Base-by-base conservation (phyloP, 345 rosid species). In the Gynandropsis gynandra region DNA sequence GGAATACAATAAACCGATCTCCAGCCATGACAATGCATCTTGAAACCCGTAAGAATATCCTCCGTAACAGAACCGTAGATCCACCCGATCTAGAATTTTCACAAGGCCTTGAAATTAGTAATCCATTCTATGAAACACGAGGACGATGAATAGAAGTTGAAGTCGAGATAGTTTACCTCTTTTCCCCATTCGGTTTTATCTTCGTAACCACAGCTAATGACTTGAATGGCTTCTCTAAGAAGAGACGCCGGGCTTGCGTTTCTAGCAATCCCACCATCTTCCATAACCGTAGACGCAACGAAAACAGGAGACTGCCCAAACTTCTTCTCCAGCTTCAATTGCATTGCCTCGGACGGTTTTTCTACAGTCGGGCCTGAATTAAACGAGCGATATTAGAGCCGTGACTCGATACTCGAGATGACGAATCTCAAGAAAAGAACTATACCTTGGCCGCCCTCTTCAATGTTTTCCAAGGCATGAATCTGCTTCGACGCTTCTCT, bases 1-100 rank as follows among this genome's bases (percentile, higher is more conserved):
- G 93, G 85, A 37, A 74, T 68, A 54, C 80, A 77, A 27, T 84
- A 81, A 10, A 84, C 74, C 8, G 88, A 84, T 58, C 88, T 76
- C 93, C 88, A 84, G 38, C 88, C 93, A 29, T 73, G 88, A 49
- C 81, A 81, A 53, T 81, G 88, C 85, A 81, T 79, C 71, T 79
- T 84, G 50, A 84, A 79, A 13, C 93, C 88, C 1, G 88, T 81
- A 56, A 81, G 72, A 59, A 76, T 81, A 62, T 84, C 83, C 50
- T 79, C 83, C 1, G 78, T 76, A 36, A 73, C 76, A 11, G 87
- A 80, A 27, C 85, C 87, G 37, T 83, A 83, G 56, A 80, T 83
- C 92, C 92, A 83, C 9, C 72, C 72, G 33, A 68, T 63, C 72
- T 68, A 38, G 41, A 66, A 16, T 49, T 54, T 34, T 55, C 45